These are phyloP conservation scores for Leccinum pachyderme DNA, from an alignment of 1,284 basidiomycete genomes.

Conservation along the genomic window DNA sequence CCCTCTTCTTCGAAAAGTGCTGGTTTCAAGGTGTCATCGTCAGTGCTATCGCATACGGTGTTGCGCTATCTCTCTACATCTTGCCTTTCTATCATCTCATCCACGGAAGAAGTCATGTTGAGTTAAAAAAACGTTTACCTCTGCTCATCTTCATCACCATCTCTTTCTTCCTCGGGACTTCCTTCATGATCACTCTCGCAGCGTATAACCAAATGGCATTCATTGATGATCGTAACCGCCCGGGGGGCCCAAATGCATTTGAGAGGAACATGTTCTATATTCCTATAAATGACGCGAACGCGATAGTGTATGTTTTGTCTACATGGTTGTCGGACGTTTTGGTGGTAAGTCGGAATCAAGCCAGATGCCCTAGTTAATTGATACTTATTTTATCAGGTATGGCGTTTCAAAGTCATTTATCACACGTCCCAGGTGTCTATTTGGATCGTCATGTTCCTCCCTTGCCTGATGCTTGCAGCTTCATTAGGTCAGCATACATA, in stretches of 20 bases:
- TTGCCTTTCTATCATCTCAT: slow-evolving; percentile 15
- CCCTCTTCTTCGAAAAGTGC: slow-evolving; percentile 4
- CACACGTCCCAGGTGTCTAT: slow-evolving; percentile 4
- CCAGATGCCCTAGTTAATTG: neutral
- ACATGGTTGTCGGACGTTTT: slow-evolving; percentile 29
- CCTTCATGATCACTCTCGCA: slow-evolving; percentile 20
- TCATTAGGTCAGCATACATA: slow-evolving; percentile 14
- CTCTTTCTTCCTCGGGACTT: slow-evolving; percentile 26
- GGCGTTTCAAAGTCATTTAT: slow-evolving; percentile 32
- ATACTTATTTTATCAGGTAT: slow-evolving; percentile 19
- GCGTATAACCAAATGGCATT: neutral
- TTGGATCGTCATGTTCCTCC: slow-evolving; percentile 19
- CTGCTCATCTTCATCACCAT: slow-evolving; percentile 20
- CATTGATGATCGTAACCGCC: slow-evolving; percentile 13
- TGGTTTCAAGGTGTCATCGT: slow-evolving; percentile 20
- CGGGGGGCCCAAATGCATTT: slow-evolving; percentile 25
- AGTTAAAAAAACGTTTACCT: slow-evolving; percentile 4
- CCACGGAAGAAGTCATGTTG: neutral
- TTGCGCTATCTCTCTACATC: slow-evolving; percentile 9
- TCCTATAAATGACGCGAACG: slow-evolving; percentile 13
- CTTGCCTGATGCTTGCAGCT: slow-evolving; percentile 13
- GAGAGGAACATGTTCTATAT: slow-evolving; percentile 16
- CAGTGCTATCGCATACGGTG: slow-evolving; percentile 13
- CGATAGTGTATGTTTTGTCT: slow-evolving; percentile 17
- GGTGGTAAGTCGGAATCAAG: slow-evolving; percentile 18